phyloP scores from a whole-genome alignment of 2,329 filamentous ascomycete genomes.

The Beauveria brongniartii region DNA sequence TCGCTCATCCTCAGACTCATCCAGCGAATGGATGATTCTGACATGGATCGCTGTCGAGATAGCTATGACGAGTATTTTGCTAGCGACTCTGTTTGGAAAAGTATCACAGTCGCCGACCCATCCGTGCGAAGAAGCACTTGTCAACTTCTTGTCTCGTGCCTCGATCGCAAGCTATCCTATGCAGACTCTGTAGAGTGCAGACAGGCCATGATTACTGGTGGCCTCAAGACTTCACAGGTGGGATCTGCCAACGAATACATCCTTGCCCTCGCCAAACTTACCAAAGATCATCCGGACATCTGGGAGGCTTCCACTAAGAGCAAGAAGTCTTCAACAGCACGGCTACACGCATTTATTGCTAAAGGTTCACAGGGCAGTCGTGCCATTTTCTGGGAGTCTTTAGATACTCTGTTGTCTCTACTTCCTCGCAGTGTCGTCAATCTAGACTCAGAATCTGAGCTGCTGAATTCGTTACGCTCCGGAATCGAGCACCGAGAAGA shows the following conservation, averaged over 20 bases:
- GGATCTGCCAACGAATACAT: constrained; percentile 68
- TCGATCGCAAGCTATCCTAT: constrained; percentile 41
- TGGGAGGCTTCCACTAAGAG: constrained; percentile 55
- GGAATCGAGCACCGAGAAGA: constrained; percentile 72
- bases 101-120: constrained; percentile 54
- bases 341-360: constrained; percentile 65
- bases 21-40: constrained; percentile 37
- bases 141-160: constrained; percentile 41
- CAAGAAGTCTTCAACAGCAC: constrained; percentile 45
- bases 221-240: constrained; percentile 61
- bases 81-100: constrained; percentile 58
- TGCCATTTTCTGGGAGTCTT: constrained; percentile 62
- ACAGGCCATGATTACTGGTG: constrained; percentile 60
- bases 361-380: constrained; percentile 77
- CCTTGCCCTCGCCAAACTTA: constrained; percentile 58
- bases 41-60: constrained; percentile 51
- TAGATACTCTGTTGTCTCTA: constrained; percentile 55
- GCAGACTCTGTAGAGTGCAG: constrained; percentile 43
- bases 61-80: constrained; percentile 60
- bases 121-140: constrained; percentile 43
- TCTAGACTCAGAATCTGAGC: constrained; percentile 44
- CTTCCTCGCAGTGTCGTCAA: constrained; percentile 40
- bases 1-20: constrained; percentile 48
- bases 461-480: constrained; percentile 59
- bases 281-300: constrained; percentile 53